Conservation (phyloP, 1,139 yeast genomes). For the Protomyces lactucae-debilis region DNA sequence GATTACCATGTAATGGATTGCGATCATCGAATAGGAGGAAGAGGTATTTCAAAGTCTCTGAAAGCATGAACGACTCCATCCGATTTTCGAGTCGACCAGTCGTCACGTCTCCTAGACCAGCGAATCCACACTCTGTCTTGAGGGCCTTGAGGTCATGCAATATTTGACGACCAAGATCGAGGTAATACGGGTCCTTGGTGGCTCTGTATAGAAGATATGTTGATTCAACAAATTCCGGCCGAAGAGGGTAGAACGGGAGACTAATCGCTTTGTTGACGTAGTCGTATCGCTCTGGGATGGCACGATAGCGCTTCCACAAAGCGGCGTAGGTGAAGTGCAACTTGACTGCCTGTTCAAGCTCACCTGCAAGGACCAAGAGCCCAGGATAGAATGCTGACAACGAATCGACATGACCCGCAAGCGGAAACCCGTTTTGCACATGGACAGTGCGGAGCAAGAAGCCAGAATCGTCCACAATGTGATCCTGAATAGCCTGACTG, state of each 20-base stretch:
- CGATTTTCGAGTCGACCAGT: conserved; percentile 64
- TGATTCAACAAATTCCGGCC: conserved; percentile 89
- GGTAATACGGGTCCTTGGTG: conserved; percentile 76
- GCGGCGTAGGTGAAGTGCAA: conserved; percentile 65
- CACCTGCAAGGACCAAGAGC: conserved; percentile 72
- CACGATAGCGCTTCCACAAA: conserved; percentile 74
- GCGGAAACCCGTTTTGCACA: conserved; percentile 48
- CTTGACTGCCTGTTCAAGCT: conserved; percentile 58
- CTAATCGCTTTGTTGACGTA: conserved; percentile 39
- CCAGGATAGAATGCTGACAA: conserved; percentile 88
- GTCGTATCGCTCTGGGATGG: conserved; percentile 85
- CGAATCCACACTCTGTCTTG: conserved; percentile 24
- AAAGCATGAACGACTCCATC: conserved; percentile 86
- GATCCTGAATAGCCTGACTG: conserved; percentile 53
- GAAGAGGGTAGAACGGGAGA: conserved; percentile 73
- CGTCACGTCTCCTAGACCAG: conserved; percentile 64
- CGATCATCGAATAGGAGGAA: conserved; percentile 70
- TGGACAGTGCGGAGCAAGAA: conserved; percentile 63
- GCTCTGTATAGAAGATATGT: conserved; percentile 80
- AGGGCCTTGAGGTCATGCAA: conserved; percentile 56
- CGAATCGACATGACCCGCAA: conserved; percentile 74
- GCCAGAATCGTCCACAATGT: conserved; percentile 45
- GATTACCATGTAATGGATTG: conserved; percentile 49
- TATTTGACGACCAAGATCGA: conserved; percentile 66
- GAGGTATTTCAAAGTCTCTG: conserved; percentile 84